Base-by-base conservation (phyloP, 192 early-diverging fungal species). In the Glomus cerebriforme region DNA sequence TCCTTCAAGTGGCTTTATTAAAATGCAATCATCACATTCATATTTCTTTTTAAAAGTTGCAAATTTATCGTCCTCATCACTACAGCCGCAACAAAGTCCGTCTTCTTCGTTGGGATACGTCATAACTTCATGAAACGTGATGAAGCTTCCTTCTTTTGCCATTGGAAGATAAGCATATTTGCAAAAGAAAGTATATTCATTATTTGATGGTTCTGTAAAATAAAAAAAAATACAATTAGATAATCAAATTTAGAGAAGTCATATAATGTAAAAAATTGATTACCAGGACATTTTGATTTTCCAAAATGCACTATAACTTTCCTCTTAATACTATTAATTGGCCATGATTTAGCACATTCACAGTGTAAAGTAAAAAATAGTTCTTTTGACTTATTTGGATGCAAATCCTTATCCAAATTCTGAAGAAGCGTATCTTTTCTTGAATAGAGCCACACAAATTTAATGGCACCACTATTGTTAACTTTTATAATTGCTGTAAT, bases 341-440 rank as follows among this genome's bases (percentile, higher is more conserved):
- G 24, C 63, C 27, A n/a, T 34, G 10, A n/a, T 67, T 39, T 39
- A 2, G 47, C 7, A 32, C 75, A 77, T 66, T 77, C 75, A 32
- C 75, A 64, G 43, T 77, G 62, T 19, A 22, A 37, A 9, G 75
- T 49, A 35, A 77, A 67, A 66, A 77, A 77, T 47, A 77, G 37
- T 54, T 77, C 75, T 66, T 60, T 59, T 32, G 24, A 32, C 4
- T 58, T 59, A n/a, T 77, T 58, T 5, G 63, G 13, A 34, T 24
- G 7, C 1, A 22, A 27, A 49, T 77, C 75, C 15, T 66, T 32
- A 31, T 77, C 64, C 19, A 77, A 27, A 47, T 77, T 64, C 9
- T 29, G 19, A 7, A 77, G 27, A 17, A 77, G 22, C 3, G 75
- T 77, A 6, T 77, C 63, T 22, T 27, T 43, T 32, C 75, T 32